phyloP scores from a whole-genome alignment of 179 eudicot genomes.

The Silene noctiflora region DNA sequence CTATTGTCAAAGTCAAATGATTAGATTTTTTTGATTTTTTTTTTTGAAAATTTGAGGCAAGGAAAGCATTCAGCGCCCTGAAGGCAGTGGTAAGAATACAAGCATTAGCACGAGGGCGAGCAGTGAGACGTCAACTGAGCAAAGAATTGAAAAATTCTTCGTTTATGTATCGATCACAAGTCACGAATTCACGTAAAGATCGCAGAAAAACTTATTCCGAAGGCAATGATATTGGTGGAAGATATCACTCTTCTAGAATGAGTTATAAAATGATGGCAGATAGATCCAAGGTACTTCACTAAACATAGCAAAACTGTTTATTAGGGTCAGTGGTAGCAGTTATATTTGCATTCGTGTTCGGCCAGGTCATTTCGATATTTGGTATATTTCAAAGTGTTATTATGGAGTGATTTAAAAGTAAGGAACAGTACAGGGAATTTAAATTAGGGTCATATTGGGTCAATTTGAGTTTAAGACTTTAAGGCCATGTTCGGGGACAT shows the following conservation, averaged over 20 bases:
- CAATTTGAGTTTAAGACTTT: too few relatives aligned
- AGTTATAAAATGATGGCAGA: constrained; percentile 18
- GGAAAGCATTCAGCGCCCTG: constrained; percentile 76
- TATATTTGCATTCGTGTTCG: too few relatives aligned
- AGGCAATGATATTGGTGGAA: constrained; percentile 4
- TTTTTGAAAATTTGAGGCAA: constrained; percentile 43
- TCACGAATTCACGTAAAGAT: constrained; percentile 23
- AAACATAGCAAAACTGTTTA: too few relatives aligned
- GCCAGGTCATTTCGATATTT: too few relatives aligned
- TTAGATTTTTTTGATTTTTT: background rate
- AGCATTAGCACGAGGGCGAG: constrained; percentile 73
- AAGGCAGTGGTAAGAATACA: constrained; percentile 83
- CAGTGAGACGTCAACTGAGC: constrained; percentile 49
- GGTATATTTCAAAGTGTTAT: too few relatives aligned
- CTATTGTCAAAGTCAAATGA: background rate
- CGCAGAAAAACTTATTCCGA: constrained; percentile 15
- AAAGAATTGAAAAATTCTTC: constrained; percentile 33
- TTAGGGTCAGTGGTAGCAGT: too few relatives aligned
- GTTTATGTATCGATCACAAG: constrained; percentile 12
- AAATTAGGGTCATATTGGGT: too few relatives aligned
- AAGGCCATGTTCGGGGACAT: too few relatives aligned
- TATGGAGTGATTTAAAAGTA: too few relatives aligned
- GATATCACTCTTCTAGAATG: constrained; percentile 21
- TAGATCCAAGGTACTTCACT: constrained; percentile 28
- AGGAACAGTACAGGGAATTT: too few relatives aligned